Evolutionary conservation across 1,139 yeast genomes (phyloP), one percentile per base, ranked within the genome.

Genomic region (Debaryomycetaceae sp.): DNA sequence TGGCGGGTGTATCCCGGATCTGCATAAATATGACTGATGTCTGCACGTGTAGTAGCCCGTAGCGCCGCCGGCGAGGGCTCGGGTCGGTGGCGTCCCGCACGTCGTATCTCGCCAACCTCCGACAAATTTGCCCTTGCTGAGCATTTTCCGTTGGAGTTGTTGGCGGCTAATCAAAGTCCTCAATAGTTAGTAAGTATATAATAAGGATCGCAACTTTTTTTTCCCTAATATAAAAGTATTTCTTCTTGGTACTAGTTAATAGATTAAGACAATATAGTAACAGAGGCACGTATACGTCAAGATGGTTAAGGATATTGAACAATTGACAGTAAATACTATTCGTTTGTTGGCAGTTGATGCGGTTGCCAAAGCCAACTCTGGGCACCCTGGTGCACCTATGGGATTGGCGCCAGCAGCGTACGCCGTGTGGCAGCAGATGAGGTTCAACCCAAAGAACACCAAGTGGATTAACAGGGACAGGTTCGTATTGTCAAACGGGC

Each of bases 371-470:
- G 96, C 98, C 60, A 87, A 93, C 73, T 86, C 97, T 50, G 99
- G 99, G 58, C 99, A 93, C 76, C 99, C 99, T 46, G 99, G 99
- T 80, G 97, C 99, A 45, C 99, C 99, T 60, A 83, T 93, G 81
- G 99, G 98, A 53, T 76, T 93, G 69, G 98, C 99, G 27, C 97
- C 79, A 35, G 78, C 78, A 40, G 78, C 78, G 50, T 77, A 73
- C 54, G 76, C 96, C 44, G 80, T 91, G 49, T 93, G 85, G 83
- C 78, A 83, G 66, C 80, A 84, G 64, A 79, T 91, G 87, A 84
- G 75, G 61, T 83, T 89, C 75, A 89, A 88, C 81, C 96, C 98
- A 58, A 80, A 84, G 73, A 85, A 87, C 76, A 91, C 97, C 55
- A 74, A 78, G 49, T 93, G 97, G 98, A 74, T 87, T 68, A 88